phyloP scores from a whole-genome alignment of 2,329 filamentous ascomycete genomes.

The Ascochyta fabae region DNA sequence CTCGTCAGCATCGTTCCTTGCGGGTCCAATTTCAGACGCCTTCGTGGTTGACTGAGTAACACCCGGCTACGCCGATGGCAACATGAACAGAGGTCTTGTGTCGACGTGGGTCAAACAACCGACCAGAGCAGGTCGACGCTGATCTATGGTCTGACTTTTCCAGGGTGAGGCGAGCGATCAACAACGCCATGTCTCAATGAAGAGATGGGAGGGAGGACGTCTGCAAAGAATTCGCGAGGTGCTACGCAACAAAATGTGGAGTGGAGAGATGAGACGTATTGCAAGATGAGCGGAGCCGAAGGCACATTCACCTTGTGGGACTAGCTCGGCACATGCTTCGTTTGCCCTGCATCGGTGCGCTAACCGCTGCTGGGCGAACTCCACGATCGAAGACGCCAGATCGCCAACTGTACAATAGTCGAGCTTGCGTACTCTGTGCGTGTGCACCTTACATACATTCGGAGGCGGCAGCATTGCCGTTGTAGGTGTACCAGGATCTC shows the following conservation, averaged over 20 bases:
- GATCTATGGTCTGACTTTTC: constrained; percentile 36
- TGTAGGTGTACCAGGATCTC: constrained; percentile 5
- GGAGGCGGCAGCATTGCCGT: constrained; percentile 6
- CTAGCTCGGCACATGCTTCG: constrained; percentile 6
- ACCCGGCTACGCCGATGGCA: constrained; percentile 14
- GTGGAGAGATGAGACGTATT: constrained; percentile 29
- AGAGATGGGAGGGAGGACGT: constrained; percentile 16
- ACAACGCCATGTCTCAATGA: constrained; percentile 15
- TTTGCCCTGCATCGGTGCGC: constrained; percentile 18
- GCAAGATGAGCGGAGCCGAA: constrained; percentile 34
- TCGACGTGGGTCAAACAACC: constrained; percentile 12
- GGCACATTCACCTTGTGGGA: constrained; percentile 5
- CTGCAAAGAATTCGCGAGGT: constrained; percentile 16
- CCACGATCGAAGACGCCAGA: constrained; percentile 10
- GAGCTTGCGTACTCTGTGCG: constrained; percentile 16
- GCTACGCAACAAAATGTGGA: constrained; percentile 16
- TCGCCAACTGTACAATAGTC: constrained; percentile 8
- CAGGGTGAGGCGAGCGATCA: constrained; percentile 32
- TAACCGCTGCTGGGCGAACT: neutral
- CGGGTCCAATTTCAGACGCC: constrained; percentile 5
- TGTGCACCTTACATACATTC: neutral
- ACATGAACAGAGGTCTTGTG: neutral
- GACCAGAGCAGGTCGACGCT: constrained; percentile 19
- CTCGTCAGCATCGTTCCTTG: neutral
- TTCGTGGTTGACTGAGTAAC: constrained; percentile 5